These are phyloP conservation scores for Corymbia citriodora DNA, from an alignment of 441 rosid species.

Conservation along the genomic window DNA sequence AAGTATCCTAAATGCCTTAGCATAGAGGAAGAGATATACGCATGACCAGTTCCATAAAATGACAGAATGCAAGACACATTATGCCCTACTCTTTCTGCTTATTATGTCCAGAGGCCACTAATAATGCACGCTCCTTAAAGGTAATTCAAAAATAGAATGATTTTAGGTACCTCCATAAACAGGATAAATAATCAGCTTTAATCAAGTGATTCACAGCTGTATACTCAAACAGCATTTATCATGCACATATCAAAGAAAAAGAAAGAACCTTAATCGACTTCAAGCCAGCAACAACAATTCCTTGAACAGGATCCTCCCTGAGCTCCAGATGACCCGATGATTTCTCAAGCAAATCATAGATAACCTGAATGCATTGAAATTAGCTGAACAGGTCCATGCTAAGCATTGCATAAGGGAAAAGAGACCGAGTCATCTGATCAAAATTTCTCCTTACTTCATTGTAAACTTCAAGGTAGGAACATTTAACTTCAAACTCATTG, in stretches of 20 bases:
- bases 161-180: background rate
- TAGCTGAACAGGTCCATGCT: background rate
- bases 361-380: conserved; percentile 48
- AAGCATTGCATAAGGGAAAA: background rate
- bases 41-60: background rate
- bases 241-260: background rate
- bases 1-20: background rate
- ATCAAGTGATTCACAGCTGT: background rate
- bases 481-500: conserved; percentile 77
- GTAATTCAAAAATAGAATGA: background rate
- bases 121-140: background rate
- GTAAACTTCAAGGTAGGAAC: conserved; percentile 95
- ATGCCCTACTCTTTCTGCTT: background rate
- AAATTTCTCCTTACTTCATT: conserved; percentile 56
- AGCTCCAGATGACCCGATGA: conserved; percentile 93
- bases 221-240: background rate
- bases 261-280: conserved; percentile 72
- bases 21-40: background rate
- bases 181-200: background rate
- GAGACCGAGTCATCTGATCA: background rate
- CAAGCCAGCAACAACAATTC: conserved; percentile 83
- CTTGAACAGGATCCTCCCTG: conserved; percentile 92
- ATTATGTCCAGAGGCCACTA: background rate
- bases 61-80: background rate
- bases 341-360: conserved; percentile 89